phyloP scores from a whole-genome alignment of 108 stramenopile genomes.

The Thalassiosira profunda region DNA sequence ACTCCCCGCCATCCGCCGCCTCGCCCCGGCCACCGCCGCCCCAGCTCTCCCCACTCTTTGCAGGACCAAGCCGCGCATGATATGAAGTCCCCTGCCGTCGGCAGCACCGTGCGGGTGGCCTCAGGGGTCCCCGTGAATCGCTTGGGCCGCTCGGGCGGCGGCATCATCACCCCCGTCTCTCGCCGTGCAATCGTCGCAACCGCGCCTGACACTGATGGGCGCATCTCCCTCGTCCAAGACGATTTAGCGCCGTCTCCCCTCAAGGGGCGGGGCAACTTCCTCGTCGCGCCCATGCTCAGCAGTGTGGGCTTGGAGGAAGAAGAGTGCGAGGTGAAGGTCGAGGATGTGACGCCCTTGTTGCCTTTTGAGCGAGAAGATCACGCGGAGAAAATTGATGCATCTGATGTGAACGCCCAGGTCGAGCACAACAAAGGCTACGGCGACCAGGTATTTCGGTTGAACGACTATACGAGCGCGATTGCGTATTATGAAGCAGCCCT shows the following conservation, averaged over 20 bases:
- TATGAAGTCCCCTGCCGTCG: conserved; percentile 1
- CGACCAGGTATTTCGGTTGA: conserved; percentile 56
- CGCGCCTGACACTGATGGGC: conserved; percentile 5
- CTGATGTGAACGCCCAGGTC: neutral
- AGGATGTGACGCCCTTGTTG: conserved; percentile 13
- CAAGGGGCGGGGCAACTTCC: conserved; percentile 1
- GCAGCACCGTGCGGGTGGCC: neutral
- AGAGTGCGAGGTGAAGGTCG: conserved; percentile 13
- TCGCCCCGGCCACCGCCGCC: too few species aligned
- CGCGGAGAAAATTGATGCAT: neutral
- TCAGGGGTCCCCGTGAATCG: too few species aligned
- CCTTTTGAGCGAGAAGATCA: conserved; percentile 18
- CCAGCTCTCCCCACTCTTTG: too few species aligned
- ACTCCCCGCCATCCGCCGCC: too few species aligned
- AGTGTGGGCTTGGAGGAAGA: conserved; percentile 7
- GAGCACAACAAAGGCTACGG: conserved; percentile 52
- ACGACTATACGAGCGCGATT: conserved; percentile 61
- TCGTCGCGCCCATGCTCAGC: conserved; percentile 26
- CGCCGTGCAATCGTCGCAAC: conserved; percentile 47
- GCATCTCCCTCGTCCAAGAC: conserved; percentile 31
- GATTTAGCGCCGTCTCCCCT: conserved; percentile 30
- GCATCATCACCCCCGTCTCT: conserved; percentile 8
- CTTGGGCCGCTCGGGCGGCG: too few species aligned
- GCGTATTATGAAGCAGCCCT: conserved; percentile 70
- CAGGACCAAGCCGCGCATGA: too few species aligned